These are phyloP conservation scores for Talaromyces sp. DNA, from an alignment of 2,329 filamentous ascomycete genomes.

Conservation along the genomic window DNA sequence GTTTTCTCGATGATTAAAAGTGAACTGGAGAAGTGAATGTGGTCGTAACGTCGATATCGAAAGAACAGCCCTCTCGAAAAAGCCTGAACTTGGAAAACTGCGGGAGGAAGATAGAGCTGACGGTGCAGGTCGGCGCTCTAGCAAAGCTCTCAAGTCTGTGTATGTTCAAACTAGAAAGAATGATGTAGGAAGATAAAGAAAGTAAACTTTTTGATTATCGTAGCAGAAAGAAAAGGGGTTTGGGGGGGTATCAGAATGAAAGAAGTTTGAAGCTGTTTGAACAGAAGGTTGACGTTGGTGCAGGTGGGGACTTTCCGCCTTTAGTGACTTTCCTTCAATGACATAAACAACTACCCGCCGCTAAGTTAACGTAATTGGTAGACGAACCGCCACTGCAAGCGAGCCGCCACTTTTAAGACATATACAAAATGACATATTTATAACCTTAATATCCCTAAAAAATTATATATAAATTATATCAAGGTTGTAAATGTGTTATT, in stretches of 20 bases:
- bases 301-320: constrained; percentile 12
- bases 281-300: constrained; percentile 41
- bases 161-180: not conserved
- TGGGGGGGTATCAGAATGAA: constrained; percentile 5
- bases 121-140: constrained; percentile 40
- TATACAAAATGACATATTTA: too few species aligned
- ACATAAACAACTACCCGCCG: not conserved
- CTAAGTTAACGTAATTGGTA: too few species aligned
- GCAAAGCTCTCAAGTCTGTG: constrained; percentile 1
- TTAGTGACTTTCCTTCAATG: not conserved
- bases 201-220: not conserved
- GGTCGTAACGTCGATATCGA: constrained; percentile 1
- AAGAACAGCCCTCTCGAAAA: constrained; percentile 3
- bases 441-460: too few species aligned
- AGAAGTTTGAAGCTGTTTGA: constrained; percentile 42
- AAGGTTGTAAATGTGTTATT: too few species aligned
- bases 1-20: not conserved
- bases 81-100: constrained; percentile 7
- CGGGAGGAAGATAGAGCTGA: constrained; percentile 28
- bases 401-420: too few species aligned
- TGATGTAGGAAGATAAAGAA: constrained; percentile 12
- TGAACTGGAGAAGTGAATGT: not conserved
- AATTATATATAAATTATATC: too few species aligned
- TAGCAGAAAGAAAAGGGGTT: constrained; percentile 14
- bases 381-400: too few species aligned